Conservation (phyloP, 2,329 filamentous ascomycete species). For the Xylariaceae sp. region DNA sequence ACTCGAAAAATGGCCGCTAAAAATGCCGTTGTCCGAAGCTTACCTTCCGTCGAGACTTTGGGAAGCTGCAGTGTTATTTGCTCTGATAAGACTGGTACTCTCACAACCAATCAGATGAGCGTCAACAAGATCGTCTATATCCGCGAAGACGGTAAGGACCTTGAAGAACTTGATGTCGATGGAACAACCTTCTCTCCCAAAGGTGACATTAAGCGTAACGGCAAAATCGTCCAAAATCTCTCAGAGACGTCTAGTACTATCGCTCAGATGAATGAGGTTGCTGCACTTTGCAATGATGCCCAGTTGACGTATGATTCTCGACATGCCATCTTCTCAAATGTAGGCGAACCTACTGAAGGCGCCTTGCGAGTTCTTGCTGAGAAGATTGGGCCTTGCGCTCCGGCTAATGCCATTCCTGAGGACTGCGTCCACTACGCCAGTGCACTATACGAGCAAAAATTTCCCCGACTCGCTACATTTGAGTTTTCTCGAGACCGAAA, state of each 20-base stretch:
- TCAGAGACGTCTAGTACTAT: conserved; percentile 71
- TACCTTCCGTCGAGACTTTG: conserved; percentile 95
- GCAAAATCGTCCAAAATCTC: conserved; percentile 64
- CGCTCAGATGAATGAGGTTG: conserved; percentile 69
- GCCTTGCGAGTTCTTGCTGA: conserved; percentile 86
- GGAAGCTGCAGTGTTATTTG: conserved; percentile 99
- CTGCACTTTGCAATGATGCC: conserved; percentile 84
- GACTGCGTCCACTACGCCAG: conserved; percentile 78
- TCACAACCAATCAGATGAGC: conserved; percentile 99
- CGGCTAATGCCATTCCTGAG: conserved; percentile 46
- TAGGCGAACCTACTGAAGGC: conserved; percentile 94
- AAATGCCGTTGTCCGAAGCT: conserved; percentile 92
- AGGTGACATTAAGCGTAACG: conserved; percentile 66
- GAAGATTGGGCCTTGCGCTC: conserved; percentile 83
- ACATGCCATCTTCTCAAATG: conserved; percentile 68
- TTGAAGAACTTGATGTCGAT: conserved; percentile 85
- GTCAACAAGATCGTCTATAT: conserved; percentile 90
- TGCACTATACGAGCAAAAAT: conserved; percentile 74
- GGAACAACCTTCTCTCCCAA: conserved; percentile 88
- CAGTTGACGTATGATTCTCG: conserved; percentile 77
- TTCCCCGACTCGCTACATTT: conserved; percentile 76
- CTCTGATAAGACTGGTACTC: conserved; percentile 96
- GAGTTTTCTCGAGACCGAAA: conserved; percentile 98
- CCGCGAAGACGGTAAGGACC: conserved; percentile 63
- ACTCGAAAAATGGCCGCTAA: conserved; percentile 98